Evolutionary conservation across 108 stramenopile genomes (phyloP), one percentile per base, ranked within the genome.

Genomic region (Epithemia pelagica): DNA sequence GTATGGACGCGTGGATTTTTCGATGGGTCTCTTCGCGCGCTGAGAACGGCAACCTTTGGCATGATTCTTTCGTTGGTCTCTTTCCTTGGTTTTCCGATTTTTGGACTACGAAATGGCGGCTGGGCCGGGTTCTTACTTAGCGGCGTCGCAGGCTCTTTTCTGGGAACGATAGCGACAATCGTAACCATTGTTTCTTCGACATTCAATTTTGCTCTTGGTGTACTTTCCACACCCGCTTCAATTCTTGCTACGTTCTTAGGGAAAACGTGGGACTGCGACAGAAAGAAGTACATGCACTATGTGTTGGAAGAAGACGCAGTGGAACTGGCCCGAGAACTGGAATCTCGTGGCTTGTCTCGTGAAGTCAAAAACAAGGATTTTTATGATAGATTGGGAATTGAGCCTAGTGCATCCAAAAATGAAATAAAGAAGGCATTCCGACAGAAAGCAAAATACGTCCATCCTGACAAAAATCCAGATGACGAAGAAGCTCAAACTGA

Each of bases 301-400:
- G 26, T 18, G 7, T 26, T 57, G 25, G 26, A 57, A 27, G 56
- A 7, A 57, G 56, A 57, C 5, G 56, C 56, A n/a, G 18, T 18
- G 21, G 56, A 57, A 57, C 63, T 51, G 20, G 56, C 56, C 5
- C 25, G 21, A 57, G 56, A 57, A 57, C 63, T 51, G 20, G 23
- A 64, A 22, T 10, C 3, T 25, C 21, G 30, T 22, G 24, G 21
- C 5, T 5, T 3, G 37, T 33, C 30, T 64, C 76, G 20, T 62
- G 69, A 62, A 15, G 37, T 46, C 5, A 46, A 15, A 5, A 46
- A 15, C 37, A 46, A 15, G 15, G 15, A 5, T 5, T 81, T 69
- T 65, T 81, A 81, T 52, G 80, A 81, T 54, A 29, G 74, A 1
- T 65, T 81, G 1, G 76, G 70, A 0, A 53, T 81, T 1, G 21